Conservation (phyloP, 495 filamentous ascomycete genomes). For the Aspergillus incahuasiensis region DNA sequence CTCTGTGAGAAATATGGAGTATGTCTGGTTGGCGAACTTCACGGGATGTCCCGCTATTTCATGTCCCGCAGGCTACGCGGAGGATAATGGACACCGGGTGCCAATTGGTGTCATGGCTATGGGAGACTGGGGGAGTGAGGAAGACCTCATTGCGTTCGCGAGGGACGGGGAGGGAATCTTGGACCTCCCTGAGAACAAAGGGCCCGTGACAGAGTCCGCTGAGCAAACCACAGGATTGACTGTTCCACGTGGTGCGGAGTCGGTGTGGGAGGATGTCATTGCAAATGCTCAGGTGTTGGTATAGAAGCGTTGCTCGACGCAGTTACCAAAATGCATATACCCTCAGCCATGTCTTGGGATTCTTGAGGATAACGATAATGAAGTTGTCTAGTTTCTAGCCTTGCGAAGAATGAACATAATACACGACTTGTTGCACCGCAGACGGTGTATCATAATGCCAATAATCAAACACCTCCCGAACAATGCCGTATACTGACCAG, state of each 20-base stretch:
- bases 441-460: not conserved
- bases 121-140: conserved; percentile 84
- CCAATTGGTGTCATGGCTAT: conserved; percentile 89
- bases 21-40: conserved; percentile 83
- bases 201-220: not conserved
- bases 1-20: conserved; percentile 77
- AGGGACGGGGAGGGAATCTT: conserved; percentile 58
- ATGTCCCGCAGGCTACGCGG: conserved; percentile 69
- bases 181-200: conserved; percentile 22
- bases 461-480: not conserved
- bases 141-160: conserved; percentile 70
- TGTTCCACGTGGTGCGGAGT: conserved; percentile 19
- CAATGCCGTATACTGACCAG: not conserved
- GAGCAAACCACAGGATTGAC: conserved; percentile 17
- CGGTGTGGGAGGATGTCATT: conserved; percentile 40
- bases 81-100: conserved; percentile 50
- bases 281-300: conserved; percentile 2
- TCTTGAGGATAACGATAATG: not conserved
- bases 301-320: not conserved
- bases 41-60: conserved; percentile 74
- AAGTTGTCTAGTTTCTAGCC: not conserved
- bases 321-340: not conserved
- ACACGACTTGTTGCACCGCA: not conserved
- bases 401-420: not conserved
- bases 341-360: not conserved